Evolutionary conservation across 495 filamentous ascomycete species (phyloP).

Genomic region (Chaetomium fimeti): DNA sequence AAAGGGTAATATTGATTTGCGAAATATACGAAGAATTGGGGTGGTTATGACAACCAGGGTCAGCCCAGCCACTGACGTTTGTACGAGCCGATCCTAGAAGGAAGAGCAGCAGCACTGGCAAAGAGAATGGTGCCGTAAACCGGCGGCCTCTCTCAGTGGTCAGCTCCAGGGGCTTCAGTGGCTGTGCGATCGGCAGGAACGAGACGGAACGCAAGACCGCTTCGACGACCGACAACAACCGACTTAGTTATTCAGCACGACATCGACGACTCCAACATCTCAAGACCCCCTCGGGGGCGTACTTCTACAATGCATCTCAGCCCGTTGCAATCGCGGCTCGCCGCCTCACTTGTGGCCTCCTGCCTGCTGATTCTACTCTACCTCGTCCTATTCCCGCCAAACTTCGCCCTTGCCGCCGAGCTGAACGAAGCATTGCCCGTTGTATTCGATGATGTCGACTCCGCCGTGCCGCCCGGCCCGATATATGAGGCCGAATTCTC

Average conservation of each 20-base stretch:
- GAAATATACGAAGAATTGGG: background rate
- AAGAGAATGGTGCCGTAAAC: slow-evolving; percentile 15
- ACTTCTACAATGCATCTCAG: slow-evolving; percentile 58
- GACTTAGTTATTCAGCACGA: background rate
- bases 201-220: background rate
- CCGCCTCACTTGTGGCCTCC: slow-evolving; percentile 60
- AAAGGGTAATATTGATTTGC: background rate
- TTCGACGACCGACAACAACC: slow-evolving; percentile 4
- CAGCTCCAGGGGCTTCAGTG: slow-evolving; percentile 14
- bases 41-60: background rate
- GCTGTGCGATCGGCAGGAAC: slow-evolving; percentile 20
- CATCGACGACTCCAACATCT: slow-evolving; percentile 16
- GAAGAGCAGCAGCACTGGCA: background rate
- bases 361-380: slow-evolving; percentile 56
- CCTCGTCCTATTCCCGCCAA: slow-evolving; percentile 52
- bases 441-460: slow-evolving; percentile 47
- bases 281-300: slow-evolving; percentile 40
- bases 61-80: background rate
- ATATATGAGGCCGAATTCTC: slow-evolving; percentile 59
- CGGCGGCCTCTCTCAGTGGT: slow-evolving; percentile 22
- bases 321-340: slow-evolving; percentile 66
- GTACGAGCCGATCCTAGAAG: background rate
- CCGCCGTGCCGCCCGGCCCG: slow-evolving; percentile 25
- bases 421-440: slow-evolving; percentile 43
- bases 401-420: slow-evolving; percentile 61